A percentile compares a stretch with the other conserved stretches of the same genome.
Conservation (phyloP, 257 asterid species). For the Scutellaria baicalensis region DNA sequence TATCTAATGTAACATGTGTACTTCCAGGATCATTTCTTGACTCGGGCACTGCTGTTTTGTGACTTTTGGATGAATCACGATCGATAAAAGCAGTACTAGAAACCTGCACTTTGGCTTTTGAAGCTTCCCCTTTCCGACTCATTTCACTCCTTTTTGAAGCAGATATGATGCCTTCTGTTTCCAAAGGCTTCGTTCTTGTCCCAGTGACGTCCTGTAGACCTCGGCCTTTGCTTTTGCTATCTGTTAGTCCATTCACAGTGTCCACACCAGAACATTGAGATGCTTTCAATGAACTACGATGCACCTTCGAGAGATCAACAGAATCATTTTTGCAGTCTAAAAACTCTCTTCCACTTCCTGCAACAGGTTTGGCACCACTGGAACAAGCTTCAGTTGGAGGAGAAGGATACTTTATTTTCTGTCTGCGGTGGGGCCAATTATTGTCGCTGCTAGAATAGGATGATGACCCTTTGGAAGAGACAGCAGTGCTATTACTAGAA, state of each 20-base stretch:
- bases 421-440: conserved; percentile 24
- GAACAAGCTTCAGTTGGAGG: conserved; percentile 16
- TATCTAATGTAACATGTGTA: neutral
- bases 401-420: conserved; percentile 13
- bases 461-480: conserved; percentile 36
- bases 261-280: conserved; percentile 21
- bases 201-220: conserved; percentile 2
- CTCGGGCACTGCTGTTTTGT: conserved; percentile 5
- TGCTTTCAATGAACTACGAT: conserved; percentile 16
- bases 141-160: conserved; percentile 26
- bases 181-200: conserved; percentile 8
- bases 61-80: conserved; percentile 14
- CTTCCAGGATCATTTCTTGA: conserved; percentile 20
- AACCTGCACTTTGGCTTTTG: conserved; percentile 11
- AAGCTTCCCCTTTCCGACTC: conserved; percentile 15
- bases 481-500: conserved; percentile 31
- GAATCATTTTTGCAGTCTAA: conserved; percentile 18
- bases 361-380: conserved; percentile 3
- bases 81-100: neutral
- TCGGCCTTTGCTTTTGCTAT: conserved; percentile 10
- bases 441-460: conserved; percentile 26
- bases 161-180: neutral
- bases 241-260: conserved; percentile 10
- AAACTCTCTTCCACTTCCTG: conserved; percentile 12
- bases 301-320: conserved; percentile 17